Evolutionary conservation across 2,329 filamentous ascomycete species (phyloP).

Genomic region (Aspergillaceae sp.): DNA sequence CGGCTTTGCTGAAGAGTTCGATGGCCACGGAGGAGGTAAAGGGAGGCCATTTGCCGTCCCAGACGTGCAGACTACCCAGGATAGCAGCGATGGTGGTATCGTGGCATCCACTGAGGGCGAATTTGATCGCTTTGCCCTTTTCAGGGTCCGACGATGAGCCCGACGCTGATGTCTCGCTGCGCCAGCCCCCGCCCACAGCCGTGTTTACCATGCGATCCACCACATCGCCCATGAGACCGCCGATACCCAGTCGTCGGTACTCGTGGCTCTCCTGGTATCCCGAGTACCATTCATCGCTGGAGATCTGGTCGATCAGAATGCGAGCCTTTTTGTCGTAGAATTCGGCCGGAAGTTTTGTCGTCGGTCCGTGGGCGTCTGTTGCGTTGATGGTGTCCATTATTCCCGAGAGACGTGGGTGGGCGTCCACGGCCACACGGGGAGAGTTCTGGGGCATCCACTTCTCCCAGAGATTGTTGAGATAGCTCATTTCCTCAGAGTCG

Average conservation of each 20-base stretch:
- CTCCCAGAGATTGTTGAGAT: slow-evolving; percentile 66
- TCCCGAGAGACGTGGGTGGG: slow-evolving; percentile 72
- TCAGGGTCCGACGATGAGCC: slow-evolving; percentile 34
- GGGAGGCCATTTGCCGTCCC: slow-evolving; percentile 72
- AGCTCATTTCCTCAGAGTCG: slow-evolving; percentile 67
- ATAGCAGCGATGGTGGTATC: slow-evolving; percentile 84
- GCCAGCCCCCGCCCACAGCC: slow-evolving; percentile 51
- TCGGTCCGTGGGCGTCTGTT: slow-evolving; percentile 72
- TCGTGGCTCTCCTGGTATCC: slow-evolving; percentile 78
- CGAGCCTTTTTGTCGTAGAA: slow-evolving; percentile 75
- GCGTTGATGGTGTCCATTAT: slow-evolving; percentile 93
- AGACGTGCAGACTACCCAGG: slow-evolving; percentile 70
- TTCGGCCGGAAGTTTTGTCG: slow-evolving; percentile 67
- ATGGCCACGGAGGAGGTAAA: slow-evolving; percentile 89
- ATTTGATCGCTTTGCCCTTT: slow-evolving; percentile 47
- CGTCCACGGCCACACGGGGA: slow-evolving; percentile 69
- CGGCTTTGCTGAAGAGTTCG: slow-evolving; percentile 65
- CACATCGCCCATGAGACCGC: slow-evolving; percentile 73
- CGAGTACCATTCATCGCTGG: slow-evolving; percentile 84
- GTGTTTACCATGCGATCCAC: slow-evolving; percentile 62
- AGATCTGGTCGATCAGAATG: slow-evolving; percentile 61
- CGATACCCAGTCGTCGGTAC: slow-evolving; percentile 84
- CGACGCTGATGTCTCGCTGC: slow-evolving; percentile 43
- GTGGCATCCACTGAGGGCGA: slow-evolving; percentile 79
- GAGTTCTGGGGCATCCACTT: slow-evolving; percentile 74